phyloP scores from a whole-genome alignment of 2,329 filamentous ascomycete genomes.

The Camillea tinctor region DNA sequence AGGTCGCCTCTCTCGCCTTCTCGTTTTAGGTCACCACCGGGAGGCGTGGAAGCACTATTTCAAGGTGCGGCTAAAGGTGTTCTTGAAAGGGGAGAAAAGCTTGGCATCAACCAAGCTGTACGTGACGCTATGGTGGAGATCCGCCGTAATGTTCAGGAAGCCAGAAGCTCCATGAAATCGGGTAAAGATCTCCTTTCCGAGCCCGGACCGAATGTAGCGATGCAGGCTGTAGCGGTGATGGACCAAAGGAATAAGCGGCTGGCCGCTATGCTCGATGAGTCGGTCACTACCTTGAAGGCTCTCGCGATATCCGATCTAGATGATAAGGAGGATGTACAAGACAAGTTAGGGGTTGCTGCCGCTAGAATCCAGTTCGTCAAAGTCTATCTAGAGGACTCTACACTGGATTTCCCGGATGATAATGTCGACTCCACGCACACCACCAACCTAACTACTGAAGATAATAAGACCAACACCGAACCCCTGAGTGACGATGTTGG shows the following conservation, averaged over 20 bases:
- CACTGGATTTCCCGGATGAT: slow-evolving; percentile 47
- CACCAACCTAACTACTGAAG: neutral
- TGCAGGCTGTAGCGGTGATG: slow-evolving; percentile 47
- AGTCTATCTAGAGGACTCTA: slow-evolving; percentile 58
- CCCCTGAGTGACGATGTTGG: slow-evolving; percentile 27
- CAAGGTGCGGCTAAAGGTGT: slow-evolving; percentile 76
- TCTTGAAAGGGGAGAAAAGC: slow-evolving; percentile 69
- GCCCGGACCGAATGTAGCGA: slow-evolving; percentile 27
- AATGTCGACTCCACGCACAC: slow-evolving; percentile 24
- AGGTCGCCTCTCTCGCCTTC: slow-evolving; percentile 49
- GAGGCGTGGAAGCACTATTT: slow-evolving; percentile 67
- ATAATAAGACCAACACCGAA: slow-evolving; percentile 15
- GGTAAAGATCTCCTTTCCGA: slow-evolving; percentile 37
- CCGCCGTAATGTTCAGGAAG: slow-evolving; percentile 69
- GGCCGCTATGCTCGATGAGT: slow-evolving; percentile 66
- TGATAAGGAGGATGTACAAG: slow-evolving; percentile 48
- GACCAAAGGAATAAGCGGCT: slow-evolving; percentile 67
- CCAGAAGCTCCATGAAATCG: slow-evolving; percentile 42
- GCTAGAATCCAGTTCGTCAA: slow-evolving; percentile 66
- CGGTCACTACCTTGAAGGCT: slow-evolving; percentile 61
- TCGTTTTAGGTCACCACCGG: slow-evolving; percentile 52
- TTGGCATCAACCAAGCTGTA: slow-evolving; percentile 77
- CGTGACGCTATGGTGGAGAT: slow-evolving; percentile 81
- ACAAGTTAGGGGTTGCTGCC: slow-evolving; percentile 57
- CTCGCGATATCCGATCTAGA: slow-evolving; percentile 51